Evolutionary conservation across 2,329 filamentous ascomycete species (phyloP), one percentile per base, ranked within the genome.

Genomic region (Alternaria brassicae): DNA sequence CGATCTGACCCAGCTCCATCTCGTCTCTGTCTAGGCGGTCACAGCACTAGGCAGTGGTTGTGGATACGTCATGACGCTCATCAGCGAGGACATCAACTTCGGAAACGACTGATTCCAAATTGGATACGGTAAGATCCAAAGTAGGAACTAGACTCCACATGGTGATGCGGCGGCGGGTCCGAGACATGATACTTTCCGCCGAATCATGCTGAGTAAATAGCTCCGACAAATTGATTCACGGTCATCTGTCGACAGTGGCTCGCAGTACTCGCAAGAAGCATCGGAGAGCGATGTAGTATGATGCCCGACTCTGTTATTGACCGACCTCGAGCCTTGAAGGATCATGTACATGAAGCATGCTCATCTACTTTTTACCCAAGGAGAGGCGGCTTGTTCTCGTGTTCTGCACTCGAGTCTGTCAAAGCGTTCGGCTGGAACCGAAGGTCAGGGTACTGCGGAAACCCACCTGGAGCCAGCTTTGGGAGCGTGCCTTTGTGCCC

Each of bases 401-500:
- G 44, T 36, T 49, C 53, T 49, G 41, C 40, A 60, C 39, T 50
- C 56, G 25, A 58, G 42, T 34, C 50, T 36, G 49, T 59, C 61
- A 58, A 56, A 64, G 55, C 59, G 44, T 57, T 69, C 70, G 68
- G 70, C 56, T 64, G 57, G 53, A 60, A 54, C 72, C 72, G 71
- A 72, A 40, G 19, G 58, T 63, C 61, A 68, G 61, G 63, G 67
- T 66, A 66, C 60, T 57, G 44, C 59, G 57, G 68, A 62, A 67
- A 56, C 56, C 47, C 56, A 52, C 58, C 61, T 63, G 65, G 66
- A 71, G 71, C 72, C 72, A 75, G 57, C 53, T 56, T 65, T 63
- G 59, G 72, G 72, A 70, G 68, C 72, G 72, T 76, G 73, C 72
- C 58, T 68, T 68, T 69, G 58, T 70, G 60, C 62, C 67, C 68